Percentiles rank a stretch among this genome's conserved stretches.
These are phyloP conservation scores for Aspergillus jensenii DNA, from an alignment of 2,329 filamentous ascomycete genomes.

Conservation along the genomic window DNA sequence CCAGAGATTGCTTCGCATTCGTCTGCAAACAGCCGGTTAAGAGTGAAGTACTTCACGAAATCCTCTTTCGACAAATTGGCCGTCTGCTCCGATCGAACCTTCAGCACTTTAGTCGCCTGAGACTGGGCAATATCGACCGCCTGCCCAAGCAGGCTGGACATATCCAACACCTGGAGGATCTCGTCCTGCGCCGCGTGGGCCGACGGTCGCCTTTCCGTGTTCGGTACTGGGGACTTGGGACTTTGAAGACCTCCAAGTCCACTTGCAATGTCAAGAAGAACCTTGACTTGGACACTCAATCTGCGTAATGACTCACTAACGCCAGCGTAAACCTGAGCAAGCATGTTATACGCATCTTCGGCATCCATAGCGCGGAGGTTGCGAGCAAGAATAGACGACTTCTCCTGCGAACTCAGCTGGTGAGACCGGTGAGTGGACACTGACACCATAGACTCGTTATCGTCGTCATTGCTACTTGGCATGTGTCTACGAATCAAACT, in stretches of 20 bases:
- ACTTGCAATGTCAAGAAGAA: slow-evolving; percentile 91
- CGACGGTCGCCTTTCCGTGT: slow-evolving; percentile 21
- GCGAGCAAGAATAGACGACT: slow-evolving; percentile 80
- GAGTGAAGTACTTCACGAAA: slow-evolving; percentile 62
- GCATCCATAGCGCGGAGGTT: slow-evolving; percentile 83
- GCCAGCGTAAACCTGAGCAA: slow-evolving; percentile 79
- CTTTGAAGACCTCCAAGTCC: slow-evolving; percentile 44
- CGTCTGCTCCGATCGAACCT: slow-evolving; percentile 62
- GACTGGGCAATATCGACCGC: slow-evolving; percentile 67
- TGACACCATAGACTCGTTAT: slow-evolving; percentile 85
- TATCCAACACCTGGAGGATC: slow-evolving; percentile 62
- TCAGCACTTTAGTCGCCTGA: slow-evolving; percentile 64
- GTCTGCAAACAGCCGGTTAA: slow-evolving; percentile 65
- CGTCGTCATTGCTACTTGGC: slow-evolving; percentile 91
- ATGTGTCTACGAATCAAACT: slow-evolving; percentile 79
- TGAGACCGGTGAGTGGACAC: slow-evolving; percentile 73
- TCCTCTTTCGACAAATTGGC: slow-evolving; percentile 54
- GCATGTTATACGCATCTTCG: slow-evolving; percentile 78
- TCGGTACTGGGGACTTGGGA: slow-evolving; percentile 42
- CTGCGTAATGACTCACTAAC: slow-evolving; percentile 84
- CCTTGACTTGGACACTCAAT: slow-evolving; percentile 86
- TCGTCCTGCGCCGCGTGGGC: slow-evolving; percentile 53
- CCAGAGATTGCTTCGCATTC: slow-evolving; percentile 67
- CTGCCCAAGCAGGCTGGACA: slow-evolving; percentile 65
- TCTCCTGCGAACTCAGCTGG: slow-evolving; percentile 77